Evolutionary conservation across 306 rosid genomes (phyloP).

Genomic region (Casuarina cunninghamiana): DNA sequence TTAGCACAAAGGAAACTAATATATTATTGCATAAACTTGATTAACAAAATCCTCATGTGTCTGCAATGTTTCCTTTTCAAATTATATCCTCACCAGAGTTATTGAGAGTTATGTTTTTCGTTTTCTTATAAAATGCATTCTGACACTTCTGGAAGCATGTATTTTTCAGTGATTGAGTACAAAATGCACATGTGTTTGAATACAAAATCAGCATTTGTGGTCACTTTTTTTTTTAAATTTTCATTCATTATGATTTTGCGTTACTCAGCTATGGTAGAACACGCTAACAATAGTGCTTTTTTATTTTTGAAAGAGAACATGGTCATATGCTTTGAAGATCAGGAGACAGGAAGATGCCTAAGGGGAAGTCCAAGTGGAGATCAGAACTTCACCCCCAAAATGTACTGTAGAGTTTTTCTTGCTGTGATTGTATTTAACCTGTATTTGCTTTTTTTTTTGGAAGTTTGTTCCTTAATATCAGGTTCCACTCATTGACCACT

Average conservation of each 20-base stretch:
- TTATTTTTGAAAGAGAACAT: conserved; percentile 69
- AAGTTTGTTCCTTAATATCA: conserved; percentile 2
- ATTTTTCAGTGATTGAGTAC: background rate
- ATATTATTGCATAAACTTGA: conserved; percentile 9
- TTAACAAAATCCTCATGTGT: background rate
- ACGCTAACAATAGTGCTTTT: conserved; percentile 1
- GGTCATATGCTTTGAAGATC: conserved; percentile 93
- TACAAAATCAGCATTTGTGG: conserved; percentile 14
- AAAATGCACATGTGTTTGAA: background rate
- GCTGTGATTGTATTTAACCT: conserved; percentile 17
- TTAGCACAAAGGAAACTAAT: background rate
- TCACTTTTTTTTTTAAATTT: conserved; percentile 7
- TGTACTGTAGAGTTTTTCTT: conserved; percentile 49
- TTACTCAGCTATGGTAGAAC: conserved; percentile 1
- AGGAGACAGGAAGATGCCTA: conserved; percentile 78
- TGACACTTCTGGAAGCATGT: conserved; percentile 12
- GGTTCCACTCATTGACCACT: conserved; percentile 9
- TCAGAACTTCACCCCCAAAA: conserved; percentile 61
- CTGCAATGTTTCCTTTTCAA: conserved; percentile 13
- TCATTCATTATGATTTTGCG: conserved; percentile 9
- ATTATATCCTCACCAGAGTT: background rate
- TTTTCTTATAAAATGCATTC: background rate
- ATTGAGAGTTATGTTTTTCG: background rate
- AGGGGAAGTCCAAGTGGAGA: conserved; percentile 57
- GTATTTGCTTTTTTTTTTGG: conserved; percentile 17